Percentiles rank a stretch among this genome's conserved stretches.
Evolutionary conservation across 441 rosid genomes (phyloP).

Genomic region (Brassica hybrid): DNA sequence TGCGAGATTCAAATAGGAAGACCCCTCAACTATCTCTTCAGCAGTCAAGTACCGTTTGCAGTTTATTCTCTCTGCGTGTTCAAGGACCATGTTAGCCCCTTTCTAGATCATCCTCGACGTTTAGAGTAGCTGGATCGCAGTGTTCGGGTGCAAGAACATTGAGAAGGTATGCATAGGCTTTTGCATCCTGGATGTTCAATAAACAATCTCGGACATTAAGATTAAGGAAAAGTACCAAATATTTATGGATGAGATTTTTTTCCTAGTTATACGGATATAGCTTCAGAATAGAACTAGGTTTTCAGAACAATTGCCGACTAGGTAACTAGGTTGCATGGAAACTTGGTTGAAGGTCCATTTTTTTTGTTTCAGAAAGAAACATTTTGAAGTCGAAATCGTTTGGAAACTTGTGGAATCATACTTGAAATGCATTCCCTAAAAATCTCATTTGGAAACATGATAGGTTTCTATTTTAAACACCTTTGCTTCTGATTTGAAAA

Average conservation of each 20-base stretch:
- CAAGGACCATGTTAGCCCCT: constrained; percentile 71
- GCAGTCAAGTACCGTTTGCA: constrained; percentile 74
- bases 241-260: neutral
- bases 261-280: neutral
- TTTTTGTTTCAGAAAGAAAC: too few relatives aligned
- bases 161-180: constrained; percentile 71
- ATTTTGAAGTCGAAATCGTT: too few relatives aligned
- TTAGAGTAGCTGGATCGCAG: constrained; percentile 64
- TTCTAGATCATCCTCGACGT: constrained; percentile 57
- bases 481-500: too few relatives aligned
- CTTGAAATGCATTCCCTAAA: too few relatives aligned
- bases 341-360: too few relatives aligned
- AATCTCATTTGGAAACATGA: too few relatives aligned
- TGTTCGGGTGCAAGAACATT: constrained; percentile 81
- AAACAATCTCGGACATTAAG: constrained; percentile 22
- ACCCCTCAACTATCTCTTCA: constrained; percentile 72
- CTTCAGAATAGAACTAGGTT: neutral
- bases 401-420: too few relatives aligned
- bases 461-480: too few relatives aligned
- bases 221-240: neutral
- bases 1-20: constrained; percentile 70
- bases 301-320: neutral
- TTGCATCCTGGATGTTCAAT: constrained; percentile 58
- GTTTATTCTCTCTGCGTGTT: constrained; percentile 74
- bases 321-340: too few relatives aligned